Percentiles rank a stretch among this genome's conserved stretches.
phyloP scores from a whole-genome alignment of 1,139 yeast species.

The Blastobotrys proliferans region DNA sequence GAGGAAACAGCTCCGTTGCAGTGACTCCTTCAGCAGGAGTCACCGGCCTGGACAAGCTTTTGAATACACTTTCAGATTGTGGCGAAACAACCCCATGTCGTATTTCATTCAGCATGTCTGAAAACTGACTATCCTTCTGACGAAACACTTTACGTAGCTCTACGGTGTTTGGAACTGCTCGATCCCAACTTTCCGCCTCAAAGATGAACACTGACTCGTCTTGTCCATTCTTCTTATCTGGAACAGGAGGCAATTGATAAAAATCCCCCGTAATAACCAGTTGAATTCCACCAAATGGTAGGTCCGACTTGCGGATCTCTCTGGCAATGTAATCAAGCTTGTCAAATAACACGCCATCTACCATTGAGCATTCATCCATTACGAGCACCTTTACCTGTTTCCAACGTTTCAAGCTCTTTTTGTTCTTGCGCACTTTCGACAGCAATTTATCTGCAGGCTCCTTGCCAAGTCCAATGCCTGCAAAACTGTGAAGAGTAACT shows the following conservation, averaged over 20 bases:
- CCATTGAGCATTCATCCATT: slow-evolving; percentile 82
- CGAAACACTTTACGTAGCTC: slow-evolving; percentile 80
- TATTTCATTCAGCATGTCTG: slow-evolving; percentile 83
- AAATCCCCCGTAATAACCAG: slow-evolving; percentile 78
- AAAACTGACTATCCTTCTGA: slow-evolving; percentile 80
- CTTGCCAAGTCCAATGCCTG: slow-evolving; percentile 75
- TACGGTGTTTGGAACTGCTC: slow-evolving; percentile 60
- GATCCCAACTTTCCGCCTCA: slow-evolving; percentile 71
- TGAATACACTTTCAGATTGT: slow-evolving; percentile 53
- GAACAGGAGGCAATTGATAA: slow-evolving; percentile 81
- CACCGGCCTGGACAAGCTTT: slow-evolving; percentile 52
- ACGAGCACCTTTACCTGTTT: slow-evolving; percentile 55
- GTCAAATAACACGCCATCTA: slow-evolving; percentile 62
- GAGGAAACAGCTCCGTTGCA: slow-evolving; percentile 84
- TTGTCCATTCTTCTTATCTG: slow-evolving; percentile 30
- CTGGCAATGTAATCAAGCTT: slow-evolving; percentile 63
- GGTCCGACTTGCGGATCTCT: slow-evolving; percentile 32
- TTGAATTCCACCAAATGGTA: slow-evolving; percentile 75
- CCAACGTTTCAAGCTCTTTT: slow-evolving; percentile 51
- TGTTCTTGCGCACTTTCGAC: slow-evolving; percentile 44
- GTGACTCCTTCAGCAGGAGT: slow-evolving; percentile 57
- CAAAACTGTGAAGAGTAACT: slow-evolving; percentile 69
- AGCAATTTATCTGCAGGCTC: slow-evolving; percentile 46
- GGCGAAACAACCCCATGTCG: slow-evolving; percentile 65
- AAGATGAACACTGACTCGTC: slow-evolving; percentile 54